Percentiles rank a stretch among this genome's conserved stretches.
Evolutionary conservation across 1,139 yeast species (phyloP).

Genomic region (Blastobotrys persicus): DNA sequence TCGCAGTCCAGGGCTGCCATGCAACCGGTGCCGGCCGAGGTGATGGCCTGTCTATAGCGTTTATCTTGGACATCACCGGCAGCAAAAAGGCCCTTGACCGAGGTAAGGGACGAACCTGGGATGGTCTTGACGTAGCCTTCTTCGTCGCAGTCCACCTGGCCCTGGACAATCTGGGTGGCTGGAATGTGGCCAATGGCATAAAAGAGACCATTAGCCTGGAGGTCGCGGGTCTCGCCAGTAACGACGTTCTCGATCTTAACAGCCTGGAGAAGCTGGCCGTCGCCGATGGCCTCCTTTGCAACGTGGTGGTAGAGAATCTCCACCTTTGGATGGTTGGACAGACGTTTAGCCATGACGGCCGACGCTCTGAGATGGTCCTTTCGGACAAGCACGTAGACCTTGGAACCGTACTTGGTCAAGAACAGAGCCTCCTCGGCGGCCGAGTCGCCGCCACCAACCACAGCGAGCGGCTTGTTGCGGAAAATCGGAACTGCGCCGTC

Average conservation of each 20-base stretch:
- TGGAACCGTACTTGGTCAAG: slow-evolving; percentile 94
- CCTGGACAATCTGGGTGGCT: slow-evolving; percentile 77
- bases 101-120: slow-evolving; percentile 85
- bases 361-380: slow-evolving; percentile 94
- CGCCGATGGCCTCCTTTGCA: slow-evolving; percentile 86
- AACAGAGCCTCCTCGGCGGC: slow-evolving; percentile 98
- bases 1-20: slow-evolving; percentile 99
- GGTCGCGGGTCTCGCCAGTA: slow-evolving; percentile 64
- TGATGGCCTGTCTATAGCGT: slow-evolving; percentile 96
- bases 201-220: slow-evolving; percentile 87
- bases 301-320: slow-evolving; percentile 88
- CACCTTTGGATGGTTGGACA: slow-evolving; percentile 74
- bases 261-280: slow-evolving; percentile 55
- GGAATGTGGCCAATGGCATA: slow-evolving; percentile 98
- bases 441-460: slow-evolving; percentile 97
- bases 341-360: slow-evolving; percentile 94
- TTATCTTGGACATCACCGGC: slow-evolving; percentile 99
- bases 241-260: slow-evolving; percentile 58
- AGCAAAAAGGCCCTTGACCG: slow-evolving; percentile 91
- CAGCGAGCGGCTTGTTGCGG: slow-evolving; percentile 96
- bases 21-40: slow-evolving; percentile 99
- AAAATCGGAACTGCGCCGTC: slow-evolving; percentile 99
- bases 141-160: slow-evolving; percentile 80
- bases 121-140: slow-evolving; percentile 82
- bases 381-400: slow-evolving; percentile 89